These are phyloP conservation scores for Leccinellum luteum DNA, from an alignment of 768 basidiomycete genomes.

Conservation along the genomic window DNA sequence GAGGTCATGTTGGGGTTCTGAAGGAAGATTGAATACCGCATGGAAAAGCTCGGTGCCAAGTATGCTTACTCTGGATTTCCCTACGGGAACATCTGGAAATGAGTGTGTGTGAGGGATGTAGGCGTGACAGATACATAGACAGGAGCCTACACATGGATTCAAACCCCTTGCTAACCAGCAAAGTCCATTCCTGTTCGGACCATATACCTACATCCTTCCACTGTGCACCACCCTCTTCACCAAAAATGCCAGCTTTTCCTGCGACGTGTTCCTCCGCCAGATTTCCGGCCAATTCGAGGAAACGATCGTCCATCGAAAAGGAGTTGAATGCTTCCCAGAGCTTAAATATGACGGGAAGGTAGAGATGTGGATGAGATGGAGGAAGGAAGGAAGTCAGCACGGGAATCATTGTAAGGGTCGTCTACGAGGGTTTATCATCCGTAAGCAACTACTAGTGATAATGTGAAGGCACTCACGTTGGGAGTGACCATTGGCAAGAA, in stretches of 20 bases:
- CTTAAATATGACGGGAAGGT: conserved; percentile 69
- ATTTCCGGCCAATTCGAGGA: conserved; percentile 68
- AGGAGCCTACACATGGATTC: conserved; percentile 65
- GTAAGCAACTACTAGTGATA: background rate
- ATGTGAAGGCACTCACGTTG: conserved; percentile 46
- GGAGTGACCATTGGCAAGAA: conserved; percentile 72
- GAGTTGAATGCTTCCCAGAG: conserved; percentile 82
- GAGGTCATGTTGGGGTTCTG: conserved; percentile 66
- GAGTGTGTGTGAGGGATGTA: conserved; percentile 38
- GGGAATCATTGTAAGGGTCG: conserved; percentile 66
- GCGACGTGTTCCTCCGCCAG: conserved; percentile 74
- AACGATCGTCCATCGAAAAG: conserved; percentile 66
- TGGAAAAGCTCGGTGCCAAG: background rate
- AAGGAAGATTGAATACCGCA: background rate
- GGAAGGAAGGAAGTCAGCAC: conserved; percentile 80
- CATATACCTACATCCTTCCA: conserved; percentile 92
- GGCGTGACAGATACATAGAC: background rate
- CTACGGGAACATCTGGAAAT: conserved; percentile 44
- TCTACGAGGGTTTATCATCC: conserved; percentile 38
- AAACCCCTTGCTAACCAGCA: conserved; percentile 79
- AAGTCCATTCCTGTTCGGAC: conserved; percentile 78
- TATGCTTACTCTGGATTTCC: conserved; percentile 54
- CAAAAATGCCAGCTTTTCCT: conserved; percentile 52
- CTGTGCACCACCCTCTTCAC: conserved; percentile 50
- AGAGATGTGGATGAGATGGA: conserved; percentile 59